These are phyloP conservation scores for Sarocladium strictum DNA, from an alignment of 2,329 filamentous ascomycete genomes.

Conservation along the genomic window DNA sequence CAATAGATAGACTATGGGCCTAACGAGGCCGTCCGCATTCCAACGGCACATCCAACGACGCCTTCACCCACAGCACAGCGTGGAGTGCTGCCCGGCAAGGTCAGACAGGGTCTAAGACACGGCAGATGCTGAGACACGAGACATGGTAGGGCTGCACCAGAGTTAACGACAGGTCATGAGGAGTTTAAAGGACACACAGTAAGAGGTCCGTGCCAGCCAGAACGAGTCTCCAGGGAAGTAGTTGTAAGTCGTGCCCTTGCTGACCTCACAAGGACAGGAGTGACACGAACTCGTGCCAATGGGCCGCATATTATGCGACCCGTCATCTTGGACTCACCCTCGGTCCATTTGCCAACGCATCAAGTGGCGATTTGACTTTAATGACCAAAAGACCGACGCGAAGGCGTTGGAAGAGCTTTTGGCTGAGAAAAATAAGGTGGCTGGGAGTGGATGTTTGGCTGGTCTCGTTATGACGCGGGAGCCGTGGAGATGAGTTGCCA, in stretches of 20 bases:
- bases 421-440: neutral
- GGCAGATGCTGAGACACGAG: conserved; percentile 1
- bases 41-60: no score
- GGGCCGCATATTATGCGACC: conserved; percentile 7
- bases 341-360: neutral
- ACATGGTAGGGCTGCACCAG: neutral
- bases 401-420: neutral
- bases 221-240: no score
- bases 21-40: neutral
- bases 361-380: conserved; percentile 9
- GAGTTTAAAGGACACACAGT: neutral
- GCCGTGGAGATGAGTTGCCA: neutral
- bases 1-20: neutral
- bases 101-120: conserved; percentile 4
- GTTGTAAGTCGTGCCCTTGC: no score
- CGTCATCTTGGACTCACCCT: neutral
- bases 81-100: neutral
- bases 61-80: neutral
- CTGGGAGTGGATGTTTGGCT: neutral
- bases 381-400: neutral
- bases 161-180: neutral
- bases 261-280: no score
- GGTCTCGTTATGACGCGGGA: neutral
- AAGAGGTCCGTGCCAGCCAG: neutral
- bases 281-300: neutral